These are phyloP conservation scores for Mortierella sp. DNA, from an alignment of 371 early-diverging fungal genomes.

Conservation along the genomic window DNA sequence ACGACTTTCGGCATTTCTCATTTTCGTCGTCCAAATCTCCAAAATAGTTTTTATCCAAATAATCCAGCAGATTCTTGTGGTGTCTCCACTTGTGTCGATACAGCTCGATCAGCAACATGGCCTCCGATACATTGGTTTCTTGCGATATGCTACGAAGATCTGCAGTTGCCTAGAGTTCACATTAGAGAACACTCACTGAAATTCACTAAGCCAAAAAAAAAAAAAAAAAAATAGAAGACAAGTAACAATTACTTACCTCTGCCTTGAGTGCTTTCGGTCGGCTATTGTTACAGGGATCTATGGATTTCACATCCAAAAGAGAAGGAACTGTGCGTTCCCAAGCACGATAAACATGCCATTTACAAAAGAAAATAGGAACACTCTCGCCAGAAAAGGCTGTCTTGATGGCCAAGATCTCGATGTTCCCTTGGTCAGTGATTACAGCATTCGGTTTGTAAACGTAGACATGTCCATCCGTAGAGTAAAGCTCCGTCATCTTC, in stretches of 20 bases:
- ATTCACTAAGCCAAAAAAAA: too few relatives aligned
- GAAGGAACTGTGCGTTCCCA: too few relatives aligned
- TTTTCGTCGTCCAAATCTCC: conserved; percentile 5
- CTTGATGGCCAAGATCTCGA: conserved; percentile 20
- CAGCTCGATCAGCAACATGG: not conserved
- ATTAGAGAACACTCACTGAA: too few relatives aligned
- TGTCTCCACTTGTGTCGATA: conserved; percentile 5
- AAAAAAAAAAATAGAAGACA: not conserved
- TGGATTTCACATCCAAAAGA: conserved; percentile 5
- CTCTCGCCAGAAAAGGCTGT: conserved; percentile 9
- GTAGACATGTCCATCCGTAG: conserved; percentile 8
- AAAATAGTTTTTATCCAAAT: conserved; percentile 18
- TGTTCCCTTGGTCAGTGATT: too few relatives aligned
- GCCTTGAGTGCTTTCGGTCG: not conserved
- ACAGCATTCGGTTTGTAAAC: too few relatives aligned
- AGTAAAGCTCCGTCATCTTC: too few relatives aligned
- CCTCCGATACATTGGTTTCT: not conserved
- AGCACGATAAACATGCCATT: conserved; percentile 22
- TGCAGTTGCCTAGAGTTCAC: not conserved
- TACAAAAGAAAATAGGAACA: conserved; percentile 15
- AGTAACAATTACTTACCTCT: conserved; percentile 1
- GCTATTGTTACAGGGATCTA: not conserved
- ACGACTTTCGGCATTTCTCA: too few relatives aligned
- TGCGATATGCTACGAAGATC: conserved; percentile 9
- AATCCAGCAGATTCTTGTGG: not conserved